Evolutionary conservation across 2,329 filamentous ascomycete species (phyloP), one percentile per base, ranked within the genome.

Genomic region (Sclerotinia sclerotiorum): DNA sequence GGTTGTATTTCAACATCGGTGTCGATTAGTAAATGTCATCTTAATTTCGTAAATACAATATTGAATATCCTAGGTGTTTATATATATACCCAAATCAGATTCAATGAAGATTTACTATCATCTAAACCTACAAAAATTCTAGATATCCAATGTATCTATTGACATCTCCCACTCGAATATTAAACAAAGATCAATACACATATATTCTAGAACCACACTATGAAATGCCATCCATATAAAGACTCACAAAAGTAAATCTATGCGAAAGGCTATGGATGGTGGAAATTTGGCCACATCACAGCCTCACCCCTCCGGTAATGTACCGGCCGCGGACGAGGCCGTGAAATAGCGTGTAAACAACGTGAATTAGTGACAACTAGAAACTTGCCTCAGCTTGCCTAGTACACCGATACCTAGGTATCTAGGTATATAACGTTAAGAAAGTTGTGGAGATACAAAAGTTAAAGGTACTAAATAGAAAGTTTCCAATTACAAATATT

Each of bases 301-400:
- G 55, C 55, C 55, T 58, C 55, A 42, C 15, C 55, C n/a, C 55
- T 58, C 55, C 35, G 55, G 35, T 44, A 44, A 27, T 44, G 35
- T 58, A 24, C 55, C 35, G 55, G 55, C 55, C 5, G 39, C 55
- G 55, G 55, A 42, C 55, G n/a, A 58, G 39, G 55, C 55, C 55
- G 55, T 27, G 35, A 27, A 58, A 17, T 56, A 56, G 54, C 54
- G 21, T 39, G 54, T n/a, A 4, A n/a, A 35, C 21, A 11, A 5
- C 39, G 8, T n/a, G 7, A 56, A n/a, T 56, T 19, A 39, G 32
- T 56, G 54, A 56, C 32, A n/a, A n/a, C 54, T 3, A 56, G 54
- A 56, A 56, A 56, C 54, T 56, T 32, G 54, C 54, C 29, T 55
- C 5, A 32, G 11, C 54, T 56, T 35, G 10, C 54, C 54, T 56